Evolutionary conservation across 2,329 filamentous ascomycete species (phyloP).

Genomic region (Tolypocladium tropicale): DNA sequence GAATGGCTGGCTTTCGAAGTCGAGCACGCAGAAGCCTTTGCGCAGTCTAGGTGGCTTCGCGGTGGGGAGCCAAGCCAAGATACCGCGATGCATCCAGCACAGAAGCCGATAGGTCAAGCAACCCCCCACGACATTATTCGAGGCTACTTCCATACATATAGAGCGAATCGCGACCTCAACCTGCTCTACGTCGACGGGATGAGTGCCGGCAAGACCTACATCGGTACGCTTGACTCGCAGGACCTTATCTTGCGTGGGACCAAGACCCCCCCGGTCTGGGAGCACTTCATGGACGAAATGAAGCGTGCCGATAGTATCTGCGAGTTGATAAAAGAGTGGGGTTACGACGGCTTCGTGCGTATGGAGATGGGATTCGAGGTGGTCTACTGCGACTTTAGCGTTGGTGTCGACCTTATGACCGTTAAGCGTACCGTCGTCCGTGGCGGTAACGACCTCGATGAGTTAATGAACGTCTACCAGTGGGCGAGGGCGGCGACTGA

Average conservation of each 20-base stretch:
- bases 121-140: slow-evolving; percentile 6
- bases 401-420: slow-evolving; percentile 26
- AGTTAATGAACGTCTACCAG: slow-evolving; percentile 22
- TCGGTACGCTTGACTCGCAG: slow-evolving; percentile 59
- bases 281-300: slow-evolving; percentile 26
- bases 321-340: slow-evolving; percentile 38
- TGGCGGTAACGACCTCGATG: not conserved
- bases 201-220: slow-evolving; percentile 52
- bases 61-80: not conserved
- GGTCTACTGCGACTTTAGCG: slow-evolving; percentile 53
- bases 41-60: slow-evolving; percentile 14
- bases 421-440: slow-evolving; percentile 5
- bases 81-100: not conserved
- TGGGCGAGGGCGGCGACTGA: slow-evolving; percentile 30
- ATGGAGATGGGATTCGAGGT: slow-evolving; percentile 67
- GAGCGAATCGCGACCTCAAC: slow-evolving; percentile 43
- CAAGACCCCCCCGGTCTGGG: slow-evolving; percentile 10
- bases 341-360: slow-evolving; percentile 55
- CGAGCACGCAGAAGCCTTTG: slow-evolving; percentile 61
- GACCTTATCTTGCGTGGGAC: slow-evolving; percentile 47
- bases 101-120: not conserved
- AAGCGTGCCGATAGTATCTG: slow-evolving; percentile 47
- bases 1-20: slow-evolving; percentile 73
- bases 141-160: slow-evolving; percentile 60
- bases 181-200: slow-evolving; percentile 63